A percentile compares a stretch with the other conserved stretches of the same genome.
These are phyloP conservation scores for Rutstroemia sp. DNA, from an alignment of 2,329 filamentous ascomycete species.

Conservation along the genomic window DNA sequence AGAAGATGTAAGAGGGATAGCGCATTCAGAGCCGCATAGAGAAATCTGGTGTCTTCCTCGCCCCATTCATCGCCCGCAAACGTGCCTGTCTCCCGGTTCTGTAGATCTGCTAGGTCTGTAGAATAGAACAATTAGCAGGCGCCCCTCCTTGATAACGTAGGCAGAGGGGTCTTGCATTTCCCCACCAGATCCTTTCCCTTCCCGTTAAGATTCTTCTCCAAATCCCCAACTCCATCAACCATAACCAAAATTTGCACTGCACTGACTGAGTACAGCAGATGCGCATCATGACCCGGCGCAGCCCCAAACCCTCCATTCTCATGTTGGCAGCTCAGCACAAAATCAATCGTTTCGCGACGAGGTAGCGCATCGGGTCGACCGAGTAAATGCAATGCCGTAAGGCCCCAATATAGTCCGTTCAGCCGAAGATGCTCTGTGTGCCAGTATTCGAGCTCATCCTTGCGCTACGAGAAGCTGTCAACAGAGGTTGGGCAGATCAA, in stretches of 20 bases:
- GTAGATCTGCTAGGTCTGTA: constrained; percentile 69
- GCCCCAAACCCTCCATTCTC: constrained; percentile 87
- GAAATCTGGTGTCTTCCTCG: constrained; percentile 88
- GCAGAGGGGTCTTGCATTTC: constrained; percentile 54
- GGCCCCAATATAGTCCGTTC: constrained; percentile 94
- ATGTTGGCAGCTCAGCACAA: constrained; percentile 91
- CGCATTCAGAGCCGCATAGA: constrained; percentile 85
- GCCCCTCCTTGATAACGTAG: neutral
- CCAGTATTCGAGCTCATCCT: constrained; percentile 96
- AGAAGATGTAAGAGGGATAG: constrained; percentile 75
- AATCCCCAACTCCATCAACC: constrained; percentile 74
- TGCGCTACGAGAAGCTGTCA: constrained; percentile 49
- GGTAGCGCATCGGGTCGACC: constrained; percentile 75
- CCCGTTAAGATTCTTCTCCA: constrained; percentile 52
- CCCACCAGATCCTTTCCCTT: constrained; percentile 64
- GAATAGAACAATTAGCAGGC: neutral
- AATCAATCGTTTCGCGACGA: constrained; percentile 74
- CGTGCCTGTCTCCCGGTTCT: constrained; percentile 73
- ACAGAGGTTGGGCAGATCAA: constrained; percentile 16
- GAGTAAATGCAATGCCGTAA: constrained; percentile 82
- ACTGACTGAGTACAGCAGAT: constrained; percentile 94
- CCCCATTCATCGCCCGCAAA: constrained; percentile 96
- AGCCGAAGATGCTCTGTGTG: constrained; percentile 93
- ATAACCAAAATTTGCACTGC: constrained; percentile 89
- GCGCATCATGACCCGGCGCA: constrained; percentile 87